Evolutionary conservation across 2,329 filamentous ascomycete genomes (phyloP), one percentile per base, ranked within the genome.

Genomic region (Aspergillus sp.): DNA sequence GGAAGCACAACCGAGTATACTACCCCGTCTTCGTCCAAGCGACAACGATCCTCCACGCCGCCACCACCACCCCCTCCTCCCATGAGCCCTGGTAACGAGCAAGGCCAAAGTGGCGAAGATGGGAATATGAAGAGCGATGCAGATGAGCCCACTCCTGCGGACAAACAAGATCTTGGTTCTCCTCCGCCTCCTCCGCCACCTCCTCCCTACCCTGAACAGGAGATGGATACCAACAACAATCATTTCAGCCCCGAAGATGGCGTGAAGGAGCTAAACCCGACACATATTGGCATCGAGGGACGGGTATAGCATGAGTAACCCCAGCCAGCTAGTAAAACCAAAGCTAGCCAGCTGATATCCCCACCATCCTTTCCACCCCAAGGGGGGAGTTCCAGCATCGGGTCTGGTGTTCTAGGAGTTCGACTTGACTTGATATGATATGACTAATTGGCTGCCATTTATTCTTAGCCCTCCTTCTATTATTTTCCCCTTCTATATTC

Each of bases 21-120:
- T n/a, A 78, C 75, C 39, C 69, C 76, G 41, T 84, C 82, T 1
- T 83, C 84, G 1, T 80, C 79, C 1, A 87, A 88, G 65, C 80
- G 81, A n/a, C 84, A 84, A 21, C 83, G 80, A 39, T 73, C 82
- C 27, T 73, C 70, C 25, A 76, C 75, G 21, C 75, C 75, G 7
- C 74, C 73, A 1, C 71, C 74, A 17, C 74, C 74, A 15, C 74
- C 76, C 1, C 75, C 76, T 10, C 71, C 71, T 5, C 71, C 69
- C 6, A 65, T 66, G n/a, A 69, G 66, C 48, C 62, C 61, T 7
- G 62, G 57, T n/a, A 57, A 58, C 39, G 61, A 41, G 56, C 65
- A 66, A 50, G 57, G 62, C 49, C 57, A 61, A 25, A 68, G 65
- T 32, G 67, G 64, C 49, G 68, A 68, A 23, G 59, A 67, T 19